phyloP scores from a whole-genome alignment of 2,329 filamentous ascomycete species.

The Colletotrichum sp. region DNA sequence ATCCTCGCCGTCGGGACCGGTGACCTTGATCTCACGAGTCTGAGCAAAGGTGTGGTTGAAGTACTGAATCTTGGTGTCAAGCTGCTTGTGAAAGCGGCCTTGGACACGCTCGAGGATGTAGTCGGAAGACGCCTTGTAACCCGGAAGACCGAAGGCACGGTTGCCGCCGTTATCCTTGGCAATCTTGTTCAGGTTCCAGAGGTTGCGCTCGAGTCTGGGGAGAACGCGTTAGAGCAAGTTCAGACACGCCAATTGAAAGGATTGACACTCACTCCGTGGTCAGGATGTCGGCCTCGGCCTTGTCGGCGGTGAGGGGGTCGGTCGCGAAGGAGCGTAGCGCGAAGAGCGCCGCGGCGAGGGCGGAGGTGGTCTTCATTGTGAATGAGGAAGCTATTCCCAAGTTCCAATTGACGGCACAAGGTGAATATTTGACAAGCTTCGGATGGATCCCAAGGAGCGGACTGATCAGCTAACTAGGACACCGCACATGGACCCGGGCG shows the following conservation, averaged over 20 bases:
- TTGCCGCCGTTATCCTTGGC: constrained; percentile 61
- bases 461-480: background rate
- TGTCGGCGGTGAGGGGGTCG: constrained; percentile 41
- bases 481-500: background rate
- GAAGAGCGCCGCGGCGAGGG: constrained; percentile 18
- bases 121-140: constrained; percentile 63
- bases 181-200: constrained; percentile 60
- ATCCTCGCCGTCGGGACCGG: constrained; percentile 48
- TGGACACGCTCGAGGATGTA: constrained; percentile 55
- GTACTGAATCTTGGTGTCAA: constrained; percentile 50
- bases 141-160: constrained; percentile 63
- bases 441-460: constrained; percentile 6
- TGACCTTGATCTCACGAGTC: constrained; percentile 46
- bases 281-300: constrained; percentile 43
- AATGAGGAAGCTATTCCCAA: background rate
- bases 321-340: constrained; percentile 22
- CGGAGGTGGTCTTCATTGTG: constrained; percentile 21
- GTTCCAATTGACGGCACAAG: background rate
- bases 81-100: constrained; percentile 41
- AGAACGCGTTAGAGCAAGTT: background rate
- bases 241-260: too few species aligned
- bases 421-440: background rate
- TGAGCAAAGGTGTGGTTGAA: constrained; percentile 52
- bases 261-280: constrained; percentile 36
- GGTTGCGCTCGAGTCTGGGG: constrained; percentile 55